Percentiles rank a stretch among this genome's conserved stretches.
These are phyloP conservation scores for Carnegiea gigantea DNA, from an alignment of 179 eudicot species.

Conservation along the genomic window DNA sequence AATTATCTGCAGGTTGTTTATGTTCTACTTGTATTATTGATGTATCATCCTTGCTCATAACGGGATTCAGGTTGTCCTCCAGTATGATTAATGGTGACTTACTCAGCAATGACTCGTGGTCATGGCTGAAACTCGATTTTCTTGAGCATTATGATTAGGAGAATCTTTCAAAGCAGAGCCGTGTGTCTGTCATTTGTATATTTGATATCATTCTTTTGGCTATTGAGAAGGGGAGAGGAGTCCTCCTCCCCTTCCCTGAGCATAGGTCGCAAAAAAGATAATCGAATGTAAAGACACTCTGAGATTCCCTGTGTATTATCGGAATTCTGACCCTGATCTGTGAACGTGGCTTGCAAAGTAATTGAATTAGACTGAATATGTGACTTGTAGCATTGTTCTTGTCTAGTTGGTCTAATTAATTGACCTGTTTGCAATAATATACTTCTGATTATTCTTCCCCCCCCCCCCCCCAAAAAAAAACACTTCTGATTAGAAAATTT, in stretches of 20 bases:
- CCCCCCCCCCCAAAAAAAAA: no score
- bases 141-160: not conserved
- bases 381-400: not conserved
- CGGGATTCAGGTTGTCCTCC: not conserved
- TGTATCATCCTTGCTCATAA: not conserved
- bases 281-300: not conserved
- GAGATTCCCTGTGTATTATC: not conserved
- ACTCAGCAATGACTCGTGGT: not conserved
- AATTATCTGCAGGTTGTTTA: not conserved
- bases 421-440: not conserved
- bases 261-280: not conserved
- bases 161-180: no score
- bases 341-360: not conserved
- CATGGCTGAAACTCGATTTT: not conserved
- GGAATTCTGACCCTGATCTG: not conserved
- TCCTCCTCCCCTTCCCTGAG: not conserved
- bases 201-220: not conserved
- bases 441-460: slow-evolving; percentile 2
- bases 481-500: not conserved
- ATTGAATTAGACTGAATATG: not conserved
- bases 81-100: not conserved
- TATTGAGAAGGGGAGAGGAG: not conserved
- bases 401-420: not conserved
- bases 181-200: no score
- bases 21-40: not conserved